Conservation (phyloP, 805 yeast genomes). For the Spathaspora gorwiae region DNA sequence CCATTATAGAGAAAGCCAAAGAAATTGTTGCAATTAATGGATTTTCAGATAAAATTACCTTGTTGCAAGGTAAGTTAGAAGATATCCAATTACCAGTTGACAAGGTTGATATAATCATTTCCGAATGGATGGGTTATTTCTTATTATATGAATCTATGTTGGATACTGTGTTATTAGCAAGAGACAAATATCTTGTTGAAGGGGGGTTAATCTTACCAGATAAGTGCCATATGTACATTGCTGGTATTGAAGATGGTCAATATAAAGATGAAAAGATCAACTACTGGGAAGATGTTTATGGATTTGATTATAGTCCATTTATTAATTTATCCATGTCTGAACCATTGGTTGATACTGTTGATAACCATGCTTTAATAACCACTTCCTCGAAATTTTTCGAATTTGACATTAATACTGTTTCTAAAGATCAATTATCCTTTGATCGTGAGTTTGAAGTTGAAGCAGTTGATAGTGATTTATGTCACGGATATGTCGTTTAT, state of each 20-base stretch:
- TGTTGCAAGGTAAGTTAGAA: conserved; percentile 89
- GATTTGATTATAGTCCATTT: conserved; percentile 93
- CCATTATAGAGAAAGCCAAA: conserved; percentile 93
- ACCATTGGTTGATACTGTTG: conserved; percentile 95
- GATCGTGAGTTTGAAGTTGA: conserved; percentile 61
- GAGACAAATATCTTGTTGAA: conserved; percentile 77
- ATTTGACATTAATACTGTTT: conserved; percentile 87
- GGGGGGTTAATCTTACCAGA: conserved; percentile 96
- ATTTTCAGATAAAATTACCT: conserved; percentile 76
- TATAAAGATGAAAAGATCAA: conserved; percentile 88
- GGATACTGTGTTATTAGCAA: conserved; percentile 90
- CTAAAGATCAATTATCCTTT: conserved; percentile 76
- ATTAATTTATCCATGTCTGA: conserved; percentile 81
- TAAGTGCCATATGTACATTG: conserved; percentile 82
- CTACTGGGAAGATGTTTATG: conserved; percentile 96
- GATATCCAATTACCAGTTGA: conserved; percentile 83
- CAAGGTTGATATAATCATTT: conserved; percentile 88
- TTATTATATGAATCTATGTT: conserved; percentile 94
- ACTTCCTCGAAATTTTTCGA: conserved; percentile 66
- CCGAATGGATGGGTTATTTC: conserved; percentile 99
- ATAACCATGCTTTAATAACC: conserved; percentile 68
- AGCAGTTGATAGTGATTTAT: conserved; percentile 72
- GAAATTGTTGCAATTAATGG: conserved; percentile 84
- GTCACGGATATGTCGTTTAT: conserved; percentile 92
- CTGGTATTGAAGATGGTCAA: conserved; percentile 89